Evolutionary conservation across 2,329 filamentous ascomycete genomes (phyloP).

Genomic region (Neurospora crassa): DNA sequence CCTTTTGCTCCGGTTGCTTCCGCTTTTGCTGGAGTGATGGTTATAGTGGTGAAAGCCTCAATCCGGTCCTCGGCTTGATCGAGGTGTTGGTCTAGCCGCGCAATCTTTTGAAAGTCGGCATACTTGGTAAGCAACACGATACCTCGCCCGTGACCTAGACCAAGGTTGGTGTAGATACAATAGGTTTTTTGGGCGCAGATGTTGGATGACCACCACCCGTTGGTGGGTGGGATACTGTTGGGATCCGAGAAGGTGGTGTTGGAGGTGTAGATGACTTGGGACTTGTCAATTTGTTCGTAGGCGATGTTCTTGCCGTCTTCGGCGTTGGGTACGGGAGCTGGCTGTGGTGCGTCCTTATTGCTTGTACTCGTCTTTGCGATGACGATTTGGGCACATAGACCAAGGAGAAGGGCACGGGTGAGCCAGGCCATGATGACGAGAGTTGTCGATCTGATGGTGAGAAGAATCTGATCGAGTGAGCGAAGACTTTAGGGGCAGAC

Average conservation of each 20-base stretch:
- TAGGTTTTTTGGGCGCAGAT: slow-evolving; percentile 14
- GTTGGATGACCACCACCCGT: slow-evolving; percentile 19
- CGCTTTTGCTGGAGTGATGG: no score
- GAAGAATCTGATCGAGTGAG: no score
- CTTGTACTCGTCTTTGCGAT: slow-evolving; percentile 5
- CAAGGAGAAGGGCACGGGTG: slow-evolving; percentile 8
- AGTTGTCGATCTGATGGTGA: no score
- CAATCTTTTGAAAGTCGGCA: slow-evolving; percentile 14
- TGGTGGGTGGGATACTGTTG: slow-evolving; percentile 4
- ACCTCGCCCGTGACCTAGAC: slow-evolving; percentile 15
- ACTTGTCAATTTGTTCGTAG: slow-evolving; percentile 15
- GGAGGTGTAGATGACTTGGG: slow-evolving; percentile 10
- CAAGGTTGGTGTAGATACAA: slow-evolving; percentile 20
- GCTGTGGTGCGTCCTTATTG: neutral
- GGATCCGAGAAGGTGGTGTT: slow-evolving; percentile 9
- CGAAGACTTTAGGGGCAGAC: no score
- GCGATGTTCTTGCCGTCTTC: slow-evolving; percentile 2
- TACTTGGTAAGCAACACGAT: slow-evolving; percentile 14
- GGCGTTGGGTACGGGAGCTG: no score
- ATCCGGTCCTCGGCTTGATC: no score
- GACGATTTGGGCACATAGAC: slow-evolving; percentile 4
- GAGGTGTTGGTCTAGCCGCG: neutral
- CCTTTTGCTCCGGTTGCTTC: no score
- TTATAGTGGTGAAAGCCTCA: no score
- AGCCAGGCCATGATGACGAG: slow-evolving; percentile 9